These are phyloP conservation scores for Claviceps quebecensis DNA, from an alignment of 2,329 filamentous ascomycete genomes.

Conservation along the genomic window DNA sequence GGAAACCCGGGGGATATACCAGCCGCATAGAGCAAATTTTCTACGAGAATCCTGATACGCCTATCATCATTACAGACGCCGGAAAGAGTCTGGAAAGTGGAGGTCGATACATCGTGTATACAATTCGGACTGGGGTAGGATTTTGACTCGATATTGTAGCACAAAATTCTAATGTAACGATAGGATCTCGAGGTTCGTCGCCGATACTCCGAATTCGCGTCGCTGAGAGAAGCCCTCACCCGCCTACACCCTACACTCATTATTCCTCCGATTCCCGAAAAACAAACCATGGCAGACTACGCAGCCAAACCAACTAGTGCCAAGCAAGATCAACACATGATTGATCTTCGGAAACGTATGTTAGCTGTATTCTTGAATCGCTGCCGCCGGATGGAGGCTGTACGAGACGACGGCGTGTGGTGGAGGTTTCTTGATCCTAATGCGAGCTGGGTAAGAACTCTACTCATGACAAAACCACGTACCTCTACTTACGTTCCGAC, in stretches of 20 bases:
- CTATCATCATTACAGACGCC: conserved; percentile 85
- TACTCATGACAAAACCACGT: not conserved
- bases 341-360: conserved; percentile 95
- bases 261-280: conserved; percentile 94
- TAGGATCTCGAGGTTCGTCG: conserved; percentile 91
- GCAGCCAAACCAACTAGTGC: conserved; percentile 95
- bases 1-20: conserved; percentile 77
- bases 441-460: conserved; percentile 72
- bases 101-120: conserved; percentile 91
- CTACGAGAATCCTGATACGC: conserved; percentile 81
- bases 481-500: not conserved
- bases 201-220: conserved; percentile 93
- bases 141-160: not conserved
- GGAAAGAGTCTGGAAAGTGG: conserved; percentile 90
- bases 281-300: conserved; percentile 97
- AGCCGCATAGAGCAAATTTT: conserved; percentile 95
- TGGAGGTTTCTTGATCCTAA: conserved; percentile 97
- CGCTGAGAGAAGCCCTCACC: conserved; percentile 74
- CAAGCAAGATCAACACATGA: conserved; percentile 93
- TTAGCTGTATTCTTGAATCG: conserved; percentile 87
- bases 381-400: conserved; percentile 82
- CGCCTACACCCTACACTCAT: conserved; percentile 89
- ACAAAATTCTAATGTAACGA: conserved; percentile 2
- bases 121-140: conserved; percentile 81
- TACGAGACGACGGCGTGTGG: conserved; percentile 87